phyloP scores from a whole-genome alignment of 768 basidiomycete species.

The Trametes coccinea region DNA sequence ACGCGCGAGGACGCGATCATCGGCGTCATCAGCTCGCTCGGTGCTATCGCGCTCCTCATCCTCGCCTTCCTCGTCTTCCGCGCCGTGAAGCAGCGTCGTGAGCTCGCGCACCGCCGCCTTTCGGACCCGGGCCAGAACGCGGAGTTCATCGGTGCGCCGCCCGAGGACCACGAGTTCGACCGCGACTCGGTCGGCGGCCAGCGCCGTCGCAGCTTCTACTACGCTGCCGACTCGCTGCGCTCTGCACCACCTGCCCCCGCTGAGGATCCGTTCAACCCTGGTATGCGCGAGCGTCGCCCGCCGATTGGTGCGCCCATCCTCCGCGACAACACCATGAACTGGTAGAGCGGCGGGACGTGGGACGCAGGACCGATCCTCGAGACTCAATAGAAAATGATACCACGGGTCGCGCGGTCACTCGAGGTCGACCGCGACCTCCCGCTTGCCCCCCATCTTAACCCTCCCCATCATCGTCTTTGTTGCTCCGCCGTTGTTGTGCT shows the following conservation, averaged over 20 bases:
- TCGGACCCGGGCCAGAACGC: constrained; percentile 46
- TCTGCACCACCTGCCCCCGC: constrained; percentile 29
- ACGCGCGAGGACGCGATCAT: constrained; percentile 84
- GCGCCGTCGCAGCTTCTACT: constrained; percentile 80
- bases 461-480: not conserved
- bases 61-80: constrained; percentile 72
- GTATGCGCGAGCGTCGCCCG: constrained; percentile 58
- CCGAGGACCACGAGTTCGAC: constrained; percentile 74
- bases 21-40: constrained; percentile 83
- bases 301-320: constrained; percentile 78
- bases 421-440: no score
- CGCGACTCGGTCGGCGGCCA: constrained; percentile 73
- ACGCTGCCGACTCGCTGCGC: constrained; percentile 79
- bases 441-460: not conserved
- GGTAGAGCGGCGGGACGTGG: constrained; percentile 43
- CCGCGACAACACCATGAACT: constrained; percentile 83
- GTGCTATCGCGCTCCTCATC: constrained; percentile 72
- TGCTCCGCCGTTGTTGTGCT: constrained; percentile 6
- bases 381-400: constrained; percentile 16
- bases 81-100: constrained; percentile 64
- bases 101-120: constrained; percentile 70
- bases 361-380: not conserved
- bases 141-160: constrained; percentile 46
- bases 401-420: not conserved
- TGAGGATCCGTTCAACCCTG: constrained; percentile 37